Base-by-base conservation (phyloP, 192 early-diverging fungal species). In the Paraglomus brasilianum region DNA sequence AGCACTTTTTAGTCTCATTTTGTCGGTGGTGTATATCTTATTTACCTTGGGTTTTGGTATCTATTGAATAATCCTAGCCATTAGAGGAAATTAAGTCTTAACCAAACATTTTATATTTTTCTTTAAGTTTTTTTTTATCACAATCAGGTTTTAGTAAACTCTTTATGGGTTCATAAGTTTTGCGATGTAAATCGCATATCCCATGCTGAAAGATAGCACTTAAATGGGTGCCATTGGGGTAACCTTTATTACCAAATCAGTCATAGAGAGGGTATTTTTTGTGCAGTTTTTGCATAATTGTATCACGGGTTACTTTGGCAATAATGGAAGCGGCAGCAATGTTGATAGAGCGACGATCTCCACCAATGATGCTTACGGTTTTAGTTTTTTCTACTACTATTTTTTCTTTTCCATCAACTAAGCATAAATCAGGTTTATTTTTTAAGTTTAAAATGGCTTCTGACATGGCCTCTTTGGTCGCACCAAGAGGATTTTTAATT, bases 391-490 rank as follows among this genome's bases (percentile, higher is more conserved):
- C 41, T 61, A 61, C 3, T 42, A 44, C 13, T 44, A 61, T 61
- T 44, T 61, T n/a, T 61, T 61, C 58, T 44, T 61, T 61, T 1
- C 58, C 58, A 19, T 61, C 58, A 61, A 61, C 14, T 61, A 61
- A 19, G 14, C 58, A 42, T 42, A 61, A 61, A 61, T 61, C 17
- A 44, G 58, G 58, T 22, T 61, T 44, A 44, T 40, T 61, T 61
- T 61, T 61, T 11, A 61, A n/a, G 45, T 44, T 44, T 44, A 61
- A 61, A 44, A 61, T 44, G 17, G 41, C 41, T 43, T 61, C 41
- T 1, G 45, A 15, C 58, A 61, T 61, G 42, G 58, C 58, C 21
- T 61, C 58, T 61, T 61, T 61, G 58, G 58, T 61, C 0, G 58
- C 58, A 17, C 41, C 58, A 0, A 61, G 13, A 0, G 58, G 58